Conservation (phyloP, 352 stramenopile genomes). For the Globisporangium solare region DNA sequence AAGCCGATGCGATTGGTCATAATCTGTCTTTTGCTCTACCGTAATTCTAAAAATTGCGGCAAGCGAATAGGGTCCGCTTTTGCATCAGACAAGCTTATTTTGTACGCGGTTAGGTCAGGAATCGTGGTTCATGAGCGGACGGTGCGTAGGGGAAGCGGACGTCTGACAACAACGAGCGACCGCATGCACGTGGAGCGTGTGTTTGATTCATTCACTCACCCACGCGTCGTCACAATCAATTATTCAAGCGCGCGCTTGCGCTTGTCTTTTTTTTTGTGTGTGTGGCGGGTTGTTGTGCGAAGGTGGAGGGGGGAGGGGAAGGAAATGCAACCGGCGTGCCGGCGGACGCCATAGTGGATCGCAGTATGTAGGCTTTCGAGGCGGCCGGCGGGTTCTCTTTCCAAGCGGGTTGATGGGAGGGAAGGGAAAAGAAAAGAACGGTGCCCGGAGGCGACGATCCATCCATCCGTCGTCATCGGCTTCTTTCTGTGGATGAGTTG, state of each 20-base stretch:
- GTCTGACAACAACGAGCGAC: no score
- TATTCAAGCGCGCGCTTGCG: background rate
- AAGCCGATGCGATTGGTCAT: no score
- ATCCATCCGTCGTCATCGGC: conserved; percentile 3
- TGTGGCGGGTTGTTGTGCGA: no score
- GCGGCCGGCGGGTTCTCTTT: no score
- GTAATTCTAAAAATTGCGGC: background rate
- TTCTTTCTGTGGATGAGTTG: conserved; percentile 12
- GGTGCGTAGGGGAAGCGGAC: conserved; percentile 7
- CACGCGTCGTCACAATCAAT: conserved; percentile 1
- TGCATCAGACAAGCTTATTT: no score
- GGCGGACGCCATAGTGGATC: background rate
- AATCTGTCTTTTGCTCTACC: background rate
- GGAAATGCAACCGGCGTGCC: no score
- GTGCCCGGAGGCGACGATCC: conserved; percentile 2
- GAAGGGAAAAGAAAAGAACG: conserved; percentile 10
- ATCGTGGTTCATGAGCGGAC: background rate
- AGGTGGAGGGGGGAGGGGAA: no score
- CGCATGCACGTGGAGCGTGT: no score
- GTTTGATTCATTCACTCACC: no score
- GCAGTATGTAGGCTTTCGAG: no score
- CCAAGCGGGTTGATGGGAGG: conserved; percentile 8
- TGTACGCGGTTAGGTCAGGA: no score
- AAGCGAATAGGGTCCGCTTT: background rate
- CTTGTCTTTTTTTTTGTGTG: no score